phyloP scores from a whole-genome alignment of 1,284 basidiomycete species.

The Exobasidium rhododendri region DNA sequence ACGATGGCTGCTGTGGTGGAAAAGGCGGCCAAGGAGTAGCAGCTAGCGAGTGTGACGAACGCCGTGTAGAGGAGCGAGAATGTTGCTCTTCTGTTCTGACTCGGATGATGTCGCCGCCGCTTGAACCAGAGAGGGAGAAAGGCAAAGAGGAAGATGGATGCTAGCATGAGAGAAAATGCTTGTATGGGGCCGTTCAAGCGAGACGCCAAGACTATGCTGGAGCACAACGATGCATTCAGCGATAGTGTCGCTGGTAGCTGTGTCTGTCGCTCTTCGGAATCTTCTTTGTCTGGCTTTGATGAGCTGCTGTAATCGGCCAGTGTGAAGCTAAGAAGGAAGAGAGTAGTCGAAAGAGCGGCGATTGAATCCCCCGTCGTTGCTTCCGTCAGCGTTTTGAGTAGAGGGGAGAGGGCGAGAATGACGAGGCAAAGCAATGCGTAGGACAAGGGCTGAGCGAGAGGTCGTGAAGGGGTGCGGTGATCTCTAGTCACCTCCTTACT shows the following conservation, averaged over 20 bases:
- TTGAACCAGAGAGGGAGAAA: constrained; percentile 18
- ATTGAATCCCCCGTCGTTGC: constrained; percentile 95
- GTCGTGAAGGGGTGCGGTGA: not conserved
- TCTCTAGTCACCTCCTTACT: not conserved
- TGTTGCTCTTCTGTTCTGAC: not conserved
- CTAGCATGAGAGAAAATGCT: constrained; percentile 84
- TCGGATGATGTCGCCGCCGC: not conserved
- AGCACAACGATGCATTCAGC: constrained; percentile 90
- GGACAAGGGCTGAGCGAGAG: constrained; percentile 9
- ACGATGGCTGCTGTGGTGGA: constrained; percentile 5
- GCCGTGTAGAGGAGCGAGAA: not conserved
- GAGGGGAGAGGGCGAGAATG: constrained; percentile 82
- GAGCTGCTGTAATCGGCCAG: constrained; percentile 66
- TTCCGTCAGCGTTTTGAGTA: constrained; percentile 84
- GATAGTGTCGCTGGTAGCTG: constrained; percentile 74
- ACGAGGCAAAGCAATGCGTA: constrained; percentile 72
- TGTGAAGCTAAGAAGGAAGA: constrained; percentile 66
- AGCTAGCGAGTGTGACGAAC: not conserved
- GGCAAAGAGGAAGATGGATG: constrained; percentile 61
- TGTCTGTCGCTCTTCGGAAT: not conserved
- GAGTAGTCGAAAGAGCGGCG: constrained; percentile 76
- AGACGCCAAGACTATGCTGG: constrained; percentile 88
- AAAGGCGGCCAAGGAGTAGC: not conserved
- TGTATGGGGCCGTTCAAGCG: constrained; percentile 76
- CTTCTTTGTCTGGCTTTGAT: not conserved